Base-by-base conservation (phyloP, 768 basidiomycete genomes). In the Lactifluus subvellereus region DNA sequence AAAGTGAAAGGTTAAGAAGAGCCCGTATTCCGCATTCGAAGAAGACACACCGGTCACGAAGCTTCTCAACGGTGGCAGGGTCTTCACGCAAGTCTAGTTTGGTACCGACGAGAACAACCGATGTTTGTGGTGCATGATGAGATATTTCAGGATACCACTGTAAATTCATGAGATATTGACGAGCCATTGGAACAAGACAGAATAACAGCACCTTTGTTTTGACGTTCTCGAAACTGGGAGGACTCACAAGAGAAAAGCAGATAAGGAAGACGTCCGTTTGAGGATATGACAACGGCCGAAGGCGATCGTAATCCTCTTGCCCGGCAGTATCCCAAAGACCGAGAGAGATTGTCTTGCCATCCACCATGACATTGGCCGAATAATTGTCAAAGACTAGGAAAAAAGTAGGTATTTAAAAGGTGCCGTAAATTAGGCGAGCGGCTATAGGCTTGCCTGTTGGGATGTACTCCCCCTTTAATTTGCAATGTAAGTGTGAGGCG, bases 301-400 rank as follows among this genome's bases (percentile, higher is more conserved):
- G 89, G 49, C 97, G 89, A 78, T 96, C 94, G 74, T 96, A 99
- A 79, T 99, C 96, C 76, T 99, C 97, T 77, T 99, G 97, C 68
- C 97, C 97, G 40, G 97, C 97, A n/a, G 97, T 99, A 83, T 99
- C 97, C 97, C 97, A 99, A 60, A 99, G 80, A 54, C 96, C 96
- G 60, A 98, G 86, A 64, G 94, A 97, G 72, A 98, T 95, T 57
- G 97, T 97, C 81, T 96, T 95, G 69, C 94, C 93, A 71, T 99
- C 97, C 52, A 99, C 97, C 88, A 98, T 94, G 59, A 99, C 95
- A 77, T 95, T 96, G 64, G 94, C 94, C 59, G 92, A 94, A 73
- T 97, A 98, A 79, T 98, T 98, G 79, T 98, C 97, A 74, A 98
- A 99, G 45, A 99, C 97, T 88, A 73, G 22, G n/a, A 33, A 56